These are phyloP conservation scores for Pichiaceae sp. DNA, from an alignment of 1,139 yeast genomes.

Conservation along the genomic window DNA sequence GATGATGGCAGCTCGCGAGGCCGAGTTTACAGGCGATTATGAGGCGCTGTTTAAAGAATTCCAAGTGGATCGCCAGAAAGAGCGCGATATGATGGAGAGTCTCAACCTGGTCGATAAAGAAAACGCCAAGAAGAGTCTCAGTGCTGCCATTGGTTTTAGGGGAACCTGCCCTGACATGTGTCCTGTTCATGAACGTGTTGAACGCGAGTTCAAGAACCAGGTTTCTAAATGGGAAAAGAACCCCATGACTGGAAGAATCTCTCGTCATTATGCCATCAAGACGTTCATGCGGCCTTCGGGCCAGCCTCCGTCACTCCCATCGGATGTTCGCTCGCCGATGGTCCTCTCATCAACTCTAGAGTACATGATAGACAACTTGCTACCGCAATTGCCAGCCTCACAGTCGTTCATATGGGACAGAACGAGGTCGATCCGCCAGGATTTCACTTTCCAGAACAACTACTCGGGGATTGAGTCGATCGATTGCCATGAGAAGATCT, in stretches of 20 bases:
- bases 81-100: slow-evolving; percentile 72
- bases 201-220: slow-evolving; percentile 83
- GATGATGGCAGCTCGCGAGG: slow-evolving; percentile 36
- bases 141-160: slow-evolving; percentile 77
- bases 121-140: slow-evolving; percentile 69
- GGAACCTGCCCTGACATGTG: slow-evolving; percentile 95
- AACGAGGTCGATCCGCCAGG: slow-evolving; percentile 95
- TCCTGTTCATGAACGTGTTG: slow-evolving; percentile 84
- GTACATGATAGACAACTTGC: slow-evolving; percentile 56
- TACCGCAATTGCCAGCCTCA: slow-evolving; percentile 67
- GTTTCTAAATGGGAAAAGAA: slow-evolving; percentile 75
- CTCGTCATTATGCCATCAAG: slow-evolving; percentile 64
- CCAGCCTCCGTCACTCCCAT: slow-evolving; percentile 94
- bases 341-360: slow-evolving; percentile 57
- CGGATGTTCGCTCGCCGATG: slow-evolving; percentile 93
- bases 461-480: slow-evolving; percentile 91
- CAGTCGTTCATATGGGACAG: slow-evolving; percentile 98
- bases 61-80: slow-evolving; percentile 68
- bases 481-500: slow-evolving; percentile 88
- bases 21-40: slow-evolving; percentile 29
- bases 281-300: slow-evolving; percentile 98
- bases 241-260: slow-evolving; percentile 51
- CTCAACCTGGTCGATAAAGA: slow-evolving; percentile 85
- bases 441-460: slow-evolving; percentile 92
- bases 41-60: slow-evolving; percentile 49